Percentiles rank a stretch among this genome's conserved stretches.
phyloP scores from a whole-genome alignment of 2,329 filamentous ascomycete genomes.

The Curvularia hawaiiensis region DNA sequence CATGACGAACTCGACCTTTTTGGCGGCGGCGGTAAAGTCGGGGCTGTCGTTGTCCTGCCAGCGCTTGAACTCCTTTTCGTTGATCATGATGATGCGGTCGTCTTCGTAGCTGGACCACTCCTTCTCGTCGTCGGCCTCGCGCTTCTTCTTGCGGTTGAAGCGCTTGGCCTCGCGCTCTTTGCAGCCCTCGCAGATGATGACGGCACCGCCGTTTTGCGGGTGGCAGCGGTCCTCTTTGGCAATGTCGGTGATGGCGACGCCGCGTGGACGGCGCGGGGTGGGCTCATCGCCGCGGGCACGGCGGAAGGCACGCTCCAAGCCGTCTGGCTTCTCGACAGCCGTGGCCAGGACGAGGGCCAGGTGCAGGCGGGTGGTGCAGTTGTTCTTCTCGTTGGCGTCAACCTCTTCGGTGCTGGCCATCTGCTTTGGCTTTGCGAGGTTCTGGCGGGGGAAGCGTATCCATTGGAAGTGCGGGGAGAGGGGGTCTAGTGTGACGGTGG shows the following conservation, averaged over 20 bases:
- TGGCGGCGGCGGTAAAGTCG: slow-evolving; percentile 51
- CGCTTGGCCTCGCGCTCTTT: slow-evolving; percentile 90
- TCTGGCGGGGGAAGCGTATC: slow-evolving; percentile 85
- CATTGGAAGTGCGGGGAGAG: slow-evolving; percentile 77
- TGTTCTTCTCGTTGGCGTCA: slow-evolving; percentile 75
- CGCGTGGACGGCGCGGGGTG: slow-evolving; percentile 43
- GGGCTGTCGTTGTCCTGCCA: slow-evolving; percentile 36
- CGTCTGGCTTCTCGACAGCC: slow-evolving; percentile 77
- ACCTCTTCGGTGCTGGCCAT: slow-evolving; percentile 74
- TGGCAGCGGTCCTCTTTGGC: slow-evolving; percentile 69
- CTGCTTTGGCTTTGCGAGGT: slow-evolving; percentile 93
- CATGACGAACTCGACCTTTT: slow-evolving; percentile 88
- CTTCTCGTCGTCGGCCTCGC: slow-evolving; percentile 83
- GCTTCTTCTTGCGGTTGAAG: slow-evolving; percentile 92
- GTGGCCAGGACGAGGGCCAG: slow-evolving; percentile 79
- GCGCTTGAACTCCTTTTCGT: slow-evolving; percentile 46
- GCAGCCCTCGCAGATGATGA: slow-evolving; percentile 90
- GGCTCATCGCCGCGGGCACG: slow-evolving; percentile 57
- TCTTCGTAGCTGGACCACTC: slow-evolving; percentile 65
- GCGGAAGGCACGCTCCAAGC: slow-evolving; percentile 69
- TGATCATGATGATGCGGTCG: slow-evolving; percentile 51
- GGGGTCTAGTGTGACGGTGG: slow-evolving; percentile 77
- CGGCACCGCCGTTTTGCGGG: slow-evolving; percentile 87
- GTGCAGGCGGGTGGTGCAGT: slow-evolving; percentile 37
- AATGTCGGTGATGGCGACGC: slow-evolving; percentile 50